Base-by-base conservation (phyloP, 1,139 yeast species). In the Suzukiozyma palmioleophila region DNA sequence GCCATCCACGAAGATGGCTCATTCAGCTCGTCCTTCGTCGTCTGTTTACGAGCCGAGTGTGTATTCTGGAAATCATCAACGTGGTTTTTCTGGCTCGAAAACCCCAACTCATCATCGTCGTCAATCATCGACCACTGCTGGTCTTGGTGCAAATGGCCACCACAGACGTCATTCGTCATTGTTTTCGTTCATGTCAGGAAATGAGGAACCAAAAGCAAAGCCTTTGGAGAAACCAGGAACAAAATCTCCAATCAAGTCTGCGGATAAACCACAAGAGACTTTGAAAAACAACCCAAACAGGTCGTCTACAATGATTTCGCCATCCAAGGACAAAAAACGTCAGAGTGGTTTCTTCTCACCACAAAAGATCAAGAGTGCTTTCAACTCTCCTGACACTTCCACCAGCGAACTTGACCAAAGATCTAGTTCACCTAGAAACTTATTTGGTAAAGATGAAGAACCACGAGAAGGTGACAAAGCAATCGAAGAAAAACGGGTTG, bases 131-230 rank as follows among this genome's bases (percentile, higher is more conserved):
- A 57, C 50, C 3, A 50, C 54, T 8, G 52, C 64, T 3, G 51
- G 51, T 11, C n/a, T 14, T 26, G 26, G 35, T 13, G 21, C 28
- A 16, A 43, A 43, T 36, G 45, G 40, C 30, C 47, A 48, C 33
- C 66, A 68, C 47, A 59, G 57, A 44, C 52, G 81, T 43, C 75
- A 71, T 46, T 71, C 77, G 0, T 71, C 77, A 0, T 60, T 73
- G 28, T 72, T 73, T 46, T 68, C 71, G 48, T 73, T 71, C 44
- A 51, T 70, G 35, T 66, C 75, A 2, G 62, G 61, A 7, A 48
- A 49, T 33, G 48, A 44, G 25, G 53, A 51, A 15, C 49, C 42
- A 7, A 47, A 44, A 33, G 40, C 26, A 35, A 38, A 32, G 35
- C 22, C 22, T 18, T 18, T 18, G 22, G 22, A 18, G 4, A 18